phyloP scores from a whole-genome alignment of 148 eudicot species.

The Cornus controversa region DNA sequence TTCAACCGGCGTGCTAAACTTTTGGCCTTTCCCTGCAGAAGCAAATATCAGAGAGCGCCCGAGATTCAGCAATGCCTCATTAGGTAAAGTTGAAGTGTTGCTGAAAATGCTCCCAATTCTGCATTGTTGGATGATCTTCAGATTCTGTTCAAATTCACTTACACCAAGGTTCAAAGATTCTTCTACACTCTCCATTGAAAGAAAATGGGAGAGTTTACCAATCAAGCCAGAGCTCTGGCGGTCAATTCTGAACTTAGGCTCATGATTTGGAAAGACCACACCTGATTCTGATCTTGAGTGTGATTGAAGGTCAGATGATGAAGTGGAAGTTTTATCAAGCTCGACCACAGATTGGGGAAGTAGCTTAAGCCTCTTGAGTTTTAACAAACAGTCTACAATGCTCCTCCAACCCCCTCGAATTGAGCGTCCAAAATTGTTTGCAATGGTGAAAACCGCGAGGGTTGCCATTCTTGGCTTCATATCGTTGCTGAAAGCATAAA shows the following conservation, averaged over 20 bases:
- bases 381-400: slow-evolving; percentile 81
- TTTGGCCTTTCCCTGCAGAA: slow-evolving; percentile 95
- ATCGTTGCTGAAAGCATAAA: slow-evolving; percentile 80
- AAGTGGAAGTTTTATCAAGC: slow-evolving; percentile 20
- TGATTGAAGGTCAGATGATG: slow-evolving; percentile 20
- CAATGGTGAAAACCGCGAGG: slow-evolving; percentile 80
- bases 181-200: slow-evolving; percentile 70
- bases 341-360: slow-evolving; percentile 76
- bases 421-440: slow-evolving; percentile 69
- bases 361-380: slow-evolving; percentile 78
- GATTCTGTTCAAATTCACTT: slow-evolving; percentile 86
- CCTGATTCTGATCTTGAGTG: slow-evolving; percentile 41
- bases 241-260: slow-evolving; percentile 25
- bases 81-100: slow-evolving; percentile 57
- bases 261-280: slow-evolving; percentile 14
- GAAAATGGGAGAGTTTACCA: slow-evolving; percentile 55
- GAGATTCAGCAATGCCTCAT: slow-evolving; percentile 62
- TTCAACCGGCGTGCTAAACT: slow-evolving; percentile 82
- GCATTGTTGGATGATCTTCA: slow-evolving; percentile 81
- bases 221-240: slow-evolving; percentile 35
- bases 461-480: slow-evolving; percentile 93
- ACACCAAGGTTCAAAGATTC: slow-evolving; percentile 76
- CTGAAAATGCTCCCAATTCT: slow-evolving; percentile 66
- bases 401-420: slow-evolving; percentile 90
- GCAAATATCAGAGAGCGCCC: slow-evolving; percentile 85